These are phyloP conservation scores for Camelina laxa DNA, from an alignment of 345 rosid genomes.

Conservation along the genomic window DNA sequence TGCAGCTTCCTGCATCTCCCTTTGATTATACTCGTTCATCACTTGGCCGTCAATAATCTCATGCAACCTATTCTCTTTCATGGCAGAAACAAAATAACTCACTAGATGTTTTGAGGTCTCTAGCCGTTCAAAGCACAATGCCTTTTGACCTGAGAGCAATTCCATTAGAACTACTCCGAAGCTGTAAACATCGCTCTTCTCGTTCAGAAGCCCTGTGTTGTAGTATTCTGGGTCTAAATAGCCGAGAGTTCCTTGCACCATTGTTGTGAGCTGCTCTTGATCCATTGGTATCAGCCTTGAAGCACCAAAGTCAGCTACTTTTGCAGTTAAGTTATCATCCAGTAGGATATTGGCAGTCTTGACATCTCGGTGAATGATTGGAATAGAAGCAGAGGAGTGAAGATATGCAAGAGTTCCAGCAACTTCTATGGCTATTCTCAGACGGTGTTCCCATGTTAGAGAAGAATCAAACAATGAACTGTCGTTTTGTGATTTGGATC, in stretches of 20 bases:
- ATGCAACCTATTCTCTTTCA: conserved; percentile 27
- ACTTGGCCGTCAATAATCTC: conserved; percentile 37
- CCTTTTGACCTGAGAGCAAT: conserved; percentile 44
- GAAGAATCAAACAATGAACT: conserved; percentile 14
- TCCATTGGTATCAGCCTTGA: conserved; percentile 52
- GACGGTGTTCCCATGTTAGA: conserved; percentile 44
- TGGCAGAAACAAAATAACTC: conserved; percentile 37
- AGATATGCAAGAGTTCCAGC: conserved; percentile 50
- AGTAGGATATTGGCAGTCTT: conserved; percentile 55
- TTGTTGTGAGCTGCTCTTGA: conserved; percentile 44
- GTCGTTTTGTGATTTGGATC: too few species aligned
- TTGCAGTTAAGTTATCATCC: conserved; percentile 47
- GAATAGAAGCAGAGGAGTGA: conserved; percentile 52
- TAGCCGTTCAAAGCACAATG: conserved; percentile 36
- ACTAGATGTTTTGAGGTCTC: conserved; percentile 43
- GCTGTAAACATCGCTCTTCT: conserved; percentile 62
- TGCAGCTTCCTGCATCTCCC: conserved; percentile 31
- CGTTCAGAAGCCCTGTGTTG: conserved; percentile 34
- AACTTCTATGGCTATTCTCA: conserved; percentile 47
- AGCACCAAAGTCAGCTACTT: conserved; percentile 60
- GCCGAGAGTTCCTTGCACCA: conserved; percentile 57
- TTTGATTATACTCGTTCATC: conserved; percentile 3
- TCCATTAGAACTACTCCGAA: conserved; percentile 58
- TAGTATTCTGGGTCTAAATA: conserved; percentile 56
- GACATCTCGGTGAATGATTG: conserved; percentile 52